These are phyloP conservation scores for Eimeria falciformis DNA, from an alignment of 169 alveolate species.

Conservation along the genomic window DNA sequence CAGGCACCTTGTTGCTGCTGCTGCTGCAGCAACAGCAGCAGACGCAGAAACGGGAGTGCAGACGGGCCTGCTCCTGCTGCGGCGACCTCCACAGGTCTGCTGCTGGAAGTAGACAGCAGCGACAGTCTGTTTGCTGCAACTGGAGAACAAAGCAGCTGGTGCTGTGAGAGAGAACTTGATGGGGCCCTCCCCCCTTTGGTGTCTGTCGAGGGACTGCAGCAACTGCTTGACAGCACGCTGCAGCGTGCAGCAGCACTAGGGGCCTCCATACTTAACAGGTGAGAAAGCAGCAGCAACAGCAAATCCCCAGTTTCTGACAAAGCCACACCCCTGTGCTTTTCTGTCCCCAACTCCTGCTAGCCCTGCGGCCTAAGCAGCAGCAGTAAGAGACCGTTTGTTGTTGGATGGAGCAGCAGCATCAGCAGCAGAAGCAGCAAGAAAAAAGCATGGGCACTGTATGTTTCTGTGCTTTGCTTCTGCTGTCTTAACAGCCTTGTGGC, in stretches of 20 bases:
- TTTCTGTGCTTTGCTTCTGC: neutral
- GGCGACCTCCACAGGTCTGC: neutral
- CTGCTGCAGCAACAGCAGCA: slow-evolving; percentile 66
- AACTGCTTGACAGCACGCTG: slow-evolving; percentile 47
- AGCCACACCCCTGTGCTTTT: too few relatives aligned
- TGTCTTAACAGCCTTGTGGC: slow-evolving; percentile 26
- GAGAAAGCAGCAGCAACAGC: slow-evolving; percentile 40
- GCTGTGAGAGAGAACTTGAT: slow-evolving; percentile 42
- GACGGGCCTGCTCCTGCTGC: slow-evolving; percentile 2
- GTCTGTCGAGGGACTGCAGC: slow-evolving; percentile 47
- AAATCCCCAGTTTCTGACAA: neutral
- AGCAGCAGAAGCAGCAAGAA: neutral
- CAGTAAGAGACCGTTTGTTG: too few relatives aligned
- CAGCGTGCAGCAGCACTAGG: slow-evolving; percentile 60
- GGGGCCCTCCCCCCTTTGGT: slow-evolving; percentile 38
- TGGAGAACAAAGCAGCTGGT: neutral
- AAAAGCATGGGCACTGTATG: neutral
- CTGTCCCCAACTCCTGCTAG: too few relatives aligned
- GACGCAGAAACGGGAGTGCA: neutral
- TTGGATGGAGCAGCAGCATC: slow-evolving; percentile 59
- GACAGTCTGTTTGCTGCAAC: slow-evolving; percentile 21
- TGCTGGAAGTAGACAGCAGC: neutral
- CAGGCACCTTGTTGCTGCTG: slow-evolving; percentile 54
- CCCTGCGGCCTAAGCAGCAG: neutral
- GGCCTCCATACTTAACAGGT: slow-evolving; percentile 54